Evolutionary conservation across 306 rosid species (phyloP).

Genomic region (Dicorynia guianensis): DNA sequence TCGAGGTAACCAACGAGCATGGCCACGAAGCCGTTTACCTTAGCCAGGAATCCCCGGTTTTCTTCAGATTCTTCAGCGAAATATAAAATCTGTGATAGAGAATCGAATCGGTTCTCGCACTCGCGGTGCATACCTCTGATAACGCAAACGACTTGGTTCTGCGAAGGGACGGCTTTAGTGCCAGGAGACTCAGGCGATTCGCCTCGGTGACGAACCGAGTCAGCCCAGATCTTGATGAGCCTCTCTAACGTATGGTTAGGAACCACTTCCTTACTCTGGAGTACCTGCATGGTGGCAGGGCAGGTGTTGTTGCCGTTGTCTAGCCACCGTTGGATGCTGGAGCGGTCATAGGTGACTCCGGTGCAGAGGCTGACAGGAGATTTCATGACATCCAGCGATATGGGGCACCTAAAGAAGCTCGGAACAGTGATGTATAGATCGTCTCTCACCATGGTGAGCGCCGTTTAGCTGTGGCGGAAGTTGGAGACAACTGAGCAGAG

Average conservation of each 20-base stretch:
- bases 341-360: conserved; percentile 95
- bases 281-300: conserved; percentile 97
- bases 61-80: conserved; percentile 70
- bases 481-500: background rate
- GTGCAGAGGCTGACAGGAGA: conserved; percentile 96
- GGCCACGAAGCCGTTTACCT: conserved; percentile 53
- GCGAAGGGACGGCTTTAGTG: conserved; percentile 36
- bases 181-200: conserved; percentile 48
- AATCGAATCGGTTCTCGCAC: conserved; percentile 29
- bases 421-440: conserved; percentile 76
- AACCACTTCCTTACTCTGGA: conserved; percentile 71
- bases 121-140: conserved; percentile 32
- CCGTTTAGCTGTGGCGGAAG: conserved; percentile 6
- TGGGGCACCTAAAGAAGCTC: conserved; percentile 84
- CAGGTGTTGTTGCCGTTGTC: conserved; percentile 96
- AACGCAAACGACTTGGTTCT: conserved; percentile 47
- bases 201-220: conserved; percentile 54
- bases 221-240: conserved; percentile 93
- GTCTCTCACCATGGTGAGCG: conserved; percentile 67
- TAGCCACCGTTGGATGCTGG: conserved; percentile 95
- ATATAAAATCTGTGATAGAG: conserved; percentile 48
- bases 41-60: conserved; percentile 64
- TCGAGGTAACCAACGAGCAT: conserved; percentile 60
- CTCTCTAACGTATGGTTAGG: conserved; percentile 87
- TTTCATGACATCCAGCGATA: conserved; percentile 86